Percentiles rank a stretch among this genome's conserved stretches.
These are phyloP conservation scores for Tulasnella sp. DNA, from an alignment of 768 basidiomycete species.

Conservation along the genomic window DNA sequence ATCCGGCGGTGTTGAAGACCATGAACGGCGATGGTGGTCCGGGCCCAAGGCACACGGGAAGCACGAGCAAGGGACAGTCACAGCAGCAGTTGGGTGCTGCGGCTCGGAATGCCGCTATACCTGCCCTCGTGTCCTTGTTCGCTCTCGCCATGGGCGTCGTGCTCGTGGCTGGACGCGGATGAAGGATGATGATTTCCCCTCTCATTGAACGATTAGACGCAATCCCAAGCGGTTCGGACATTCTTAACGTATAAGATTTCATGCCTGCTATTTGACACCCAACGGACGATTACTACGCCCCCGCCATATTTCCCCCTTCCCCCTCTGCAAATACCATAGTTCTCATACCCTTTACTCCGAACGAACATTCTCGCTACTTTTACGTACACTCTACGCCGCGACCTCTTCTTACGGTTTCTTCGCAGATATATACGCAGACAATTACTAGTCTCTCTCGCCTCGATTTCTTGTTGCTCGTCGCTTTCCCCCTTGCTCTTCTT, in stretches of 20 bases:
- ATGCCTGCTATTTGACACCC: neutral
- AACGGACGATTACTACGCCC: neutral
- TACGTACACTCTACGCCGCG: neutral
- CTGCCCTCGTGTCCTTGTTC: conserved; percentile 1
- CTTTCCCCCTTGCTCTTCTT: neutral
- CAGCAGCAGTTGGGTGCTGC: neutral
- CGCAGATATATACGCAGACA: neutral
- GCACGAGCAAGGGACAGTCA: conserved; percentile 13
- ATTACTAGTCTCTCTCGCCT: neutral
- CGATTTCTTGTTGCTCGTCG: neutral
- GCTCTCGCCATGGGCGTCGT: neutral
- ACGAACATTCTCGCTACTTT: neutral
- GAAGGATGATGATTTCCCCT: neutral
- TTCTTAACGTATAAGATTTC: neutral
- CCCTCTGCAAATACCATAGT: neutral
- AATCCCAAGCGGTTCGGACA: neutral
- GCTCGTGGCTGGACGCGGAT: neutral
- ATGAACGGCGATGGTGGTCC: conserved; percentile 31
- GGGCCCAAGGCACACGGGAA: conserved; percentile 23
- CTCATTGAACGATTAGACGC: neutral
- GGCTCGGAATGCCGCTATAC: neutral
- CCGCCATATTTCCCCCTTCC: neutral
- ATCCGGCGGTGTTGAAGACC: conserved; percentile 18
- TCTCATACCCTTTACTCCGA: neutral
- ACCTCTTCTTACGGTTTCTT: neutral